Base-by-base conservation (phyloP, 2,329 filamentous ascomycete genomes). In the Microdochium trichocladiopsis region DNA sequence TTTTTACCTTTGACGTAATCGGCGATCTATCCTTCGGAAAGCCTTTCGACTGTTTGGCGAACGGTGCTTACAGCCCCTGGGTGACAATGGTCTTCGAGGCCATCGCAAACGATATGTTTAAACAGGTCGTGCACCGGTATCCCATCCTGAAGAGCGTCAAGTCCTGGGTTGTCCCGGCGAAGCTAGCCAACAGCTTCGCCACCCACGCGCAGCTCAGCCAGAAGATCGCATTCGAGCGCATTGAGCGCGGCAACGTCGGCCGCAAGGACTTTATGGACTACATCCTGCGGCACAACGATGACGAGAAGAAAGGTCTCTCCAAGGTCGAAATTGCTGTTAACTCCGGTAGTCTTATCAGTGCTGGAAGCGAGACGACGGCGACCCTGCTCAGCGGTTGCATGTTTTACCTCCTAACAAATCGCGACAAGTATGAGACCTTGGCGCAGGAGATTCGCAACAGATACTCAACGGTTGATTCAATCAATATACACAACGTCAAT, bases 301-400 rank as follows among this genome's bases (percentile, higher is more conserved):
- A 25, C 47, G 31, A 24, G 5, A 23, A 23, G 28, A 37, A 56
- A 23, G 47, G 58, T 21, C 53, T 64, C 24, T 53, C 50, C 24
- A 31, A 61, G 12, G 54, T 58, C 16, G 51, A 61, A 25, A 52
- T 66, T 0, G 52, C 52, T 2, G 51, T 49, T 33, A 66, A 66
- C 50, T 57, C 61, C 4, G 56, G 51, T n/a, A 56, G 66, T 10
- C 58, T 72, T 2, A 64, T 79, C 25, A 61, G 73, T 12, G 76
- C 74, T 6, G 76, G 77, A 4, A 74, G 72, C 2, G 77, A 80
- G 58, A 80, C 77, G 5, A 78, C 75, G 1, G 73, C 76, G 0
- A 77, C 74, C 0, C 62, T 73, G 3, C 63, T 79, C n/a, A 62
- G 67, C 55, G 60, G 73, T 56, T 57, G 65, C 54, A 57, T 63